Evolutionary conservation across 129 eudicot genomes (phyloP), one percentile per base, ranked within the genome.

Genomic region (Tagetes patula): DNA sequence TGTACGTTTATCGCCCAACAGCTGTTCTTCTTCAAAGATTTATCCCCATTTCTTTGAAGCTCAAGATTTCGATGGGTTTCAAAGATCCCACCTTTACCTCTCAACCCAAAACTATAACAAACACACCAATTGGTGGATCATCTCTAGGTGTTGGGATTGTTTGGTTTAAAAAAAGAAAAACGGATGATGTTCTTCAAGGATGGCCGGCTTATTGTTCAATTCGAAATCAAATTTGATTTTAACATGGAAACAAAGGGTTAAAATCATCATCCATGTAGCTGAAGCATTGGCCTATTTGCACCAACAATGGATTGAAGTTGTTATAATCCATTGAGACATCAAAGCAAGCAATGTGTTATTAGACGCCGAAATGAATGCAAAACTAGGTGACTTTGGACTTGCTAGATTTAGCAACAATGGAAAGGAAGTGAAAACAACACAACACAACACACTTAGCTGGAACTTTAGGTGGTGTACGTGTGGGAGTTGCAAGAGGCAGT

Each of bases 1-100:
- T 87, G 94, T 85, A 71, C 71, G 82, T 80, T 0, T 89, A 89
- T 10, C 83, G 85, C 42, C 82, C 89, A 31, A 69, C 87, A 1
- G 75, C 94, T 9, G 69, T 75, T 32, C 73, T 80, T 11, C 3
- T 62, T 0, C 85, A 80, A 10, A 75, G 78, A 49, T 83, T 77
- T 65, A 85, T 85, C 53, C 78, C 27, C 27, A 20, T 20, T 87
- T 85, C 53, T 78, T 87, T 6, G 20, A 37, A 54, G 84, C 84
- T n/a, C 65, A 75, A 63, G 81, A 71, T 47, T 75, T 87, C 6
- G 84, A 87, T 48, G 27, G 27, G 30, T 73, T 3, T 75, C 86
- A 5, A 67, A 59, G 43, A 65, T 87, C 60, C 89, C 89, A 0
- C 53, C 60, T 34, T 80, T 85, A 12, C 87, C 87, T 0, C 4